Conservation (phyloP, 257 asterid genomes). For the Nicotiana sylvestris region DNA sequence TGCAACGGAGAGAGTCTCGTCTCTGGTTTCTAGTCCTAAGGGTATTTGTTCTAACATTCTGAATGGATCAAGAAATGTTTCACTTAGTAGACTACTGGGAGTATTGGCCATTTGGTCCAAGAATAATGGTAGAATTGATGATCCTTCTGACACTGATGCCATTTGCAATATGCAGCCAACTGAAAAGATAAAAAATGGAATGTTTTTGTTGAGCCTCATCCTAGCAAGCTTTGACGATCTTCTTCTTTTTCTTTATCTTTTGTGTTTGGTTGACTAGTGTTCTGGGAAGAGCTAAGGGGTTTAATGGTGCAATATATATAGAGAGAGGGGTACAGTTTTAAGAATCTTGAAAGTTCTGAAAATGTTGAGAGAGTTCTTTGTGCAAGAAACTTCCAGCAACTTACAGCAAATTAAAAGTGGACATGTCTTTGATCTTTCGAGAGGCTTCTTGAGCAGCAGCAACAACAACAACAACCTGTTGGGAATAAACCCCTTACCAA, state of each 20-base stretch:
- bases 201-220: neutral
- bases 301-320: neutral
- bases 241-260: neutral
- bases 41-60: conserved; percentile 26
- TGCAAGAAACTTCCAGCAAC: neutral
- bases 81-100: neutral
- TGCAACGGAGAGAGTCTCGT: neutral
- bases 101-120: neutral
- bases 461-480: no score
- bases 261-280: neutral
- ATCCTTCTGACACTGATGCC: neutral
- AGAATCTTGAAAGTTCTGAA: neutral
- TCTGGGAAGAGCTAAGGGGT: neutral
- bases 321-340: neutral
- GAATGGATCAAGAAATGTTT: conserved; percentile 21
- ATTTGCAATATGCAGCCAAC: neutral
- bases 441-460: neutral
- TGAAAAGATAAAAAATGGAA: neutral
- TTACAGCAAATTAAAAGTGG: neutral
- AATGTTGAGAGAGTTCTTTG: neutral
- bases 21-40: conserved; percentile 17
- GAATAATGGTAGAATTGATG: conserved; percentile 16
- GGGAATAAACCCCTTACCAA: no score
- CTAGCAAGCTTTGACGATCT: neutral
- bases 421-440: neutral